phyloP scores from a whole-genome alignment of 2,329 filamentous ascomycete genomes.

The Trichoderma sp. region DNA sequence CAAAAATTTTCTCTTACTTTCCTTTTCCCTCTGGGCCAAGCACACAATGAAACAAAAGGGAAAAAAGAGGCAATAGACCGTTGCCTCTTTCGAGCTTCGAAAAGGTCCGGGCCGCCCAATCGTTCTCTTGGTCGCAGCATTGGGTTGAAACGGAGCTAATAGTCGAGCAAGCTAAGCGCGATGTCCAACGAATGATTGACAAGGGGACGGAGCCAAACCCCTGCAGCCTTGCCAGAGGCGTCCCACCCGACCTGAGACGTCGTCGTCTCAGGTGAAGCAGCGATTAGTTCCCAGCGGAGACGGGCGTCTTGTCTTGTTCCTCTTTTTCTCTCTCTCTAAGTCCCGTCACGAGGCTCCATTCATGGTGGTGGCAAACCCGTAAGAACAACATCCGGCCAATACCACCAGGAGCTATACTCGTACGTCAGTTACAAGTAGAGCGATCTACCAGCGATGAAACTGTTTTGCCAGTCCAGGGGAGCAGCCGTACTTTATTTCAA shows the following conservation, averaged over 20 bases:
- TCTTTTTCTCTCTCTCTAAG: neutral
- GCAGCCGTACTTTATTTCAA: neutral
- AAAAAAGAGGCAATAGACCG: neutral
- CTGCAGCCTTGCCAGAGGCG: slow-evolving; percentile 20
- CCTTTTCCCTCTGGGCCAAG: neutral
- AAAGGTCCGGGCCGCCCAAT: slow-evolving; percentile 12
- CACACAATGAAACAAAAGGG: neutral
- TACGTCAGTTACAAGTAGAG: neutral
- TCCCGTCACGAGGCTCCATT: neutral
- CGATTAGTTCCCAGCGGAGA: slow-evolving; percentile 17
- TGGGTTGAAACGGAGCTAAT: slow-evolving; percentile 20
- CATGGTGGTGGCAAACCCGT: neutral
- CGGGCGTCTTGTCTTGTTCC: neutral
- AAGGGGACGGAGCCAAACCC: slow-evolving; percentile 7
- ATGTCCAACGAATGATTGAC: slow-evolving; percentile 7
- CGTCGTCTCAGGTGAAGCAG: slow-evolving; percentile 28
- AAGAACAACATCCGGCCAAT: neutral
- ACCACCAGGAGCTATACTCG: neutral
- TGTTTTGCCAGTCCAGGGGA: neutral
- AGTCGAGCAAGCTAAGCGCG: slow-evolving; percentile 6
- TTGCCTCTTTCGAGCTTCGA: neutral
- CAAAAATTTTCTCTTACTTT: neutral
- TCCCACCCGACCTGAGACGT: slow-evolving; percentile 27
- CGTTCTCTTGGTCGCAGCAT: neutral
- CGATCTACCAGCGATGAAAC: neutral